A percentile compares a stretch with the other conserved stretches of the same genome.
Evolutionary conservation across 129 eudicot species (phyloP).

Genomic region (Solidago caesia): DNA sequence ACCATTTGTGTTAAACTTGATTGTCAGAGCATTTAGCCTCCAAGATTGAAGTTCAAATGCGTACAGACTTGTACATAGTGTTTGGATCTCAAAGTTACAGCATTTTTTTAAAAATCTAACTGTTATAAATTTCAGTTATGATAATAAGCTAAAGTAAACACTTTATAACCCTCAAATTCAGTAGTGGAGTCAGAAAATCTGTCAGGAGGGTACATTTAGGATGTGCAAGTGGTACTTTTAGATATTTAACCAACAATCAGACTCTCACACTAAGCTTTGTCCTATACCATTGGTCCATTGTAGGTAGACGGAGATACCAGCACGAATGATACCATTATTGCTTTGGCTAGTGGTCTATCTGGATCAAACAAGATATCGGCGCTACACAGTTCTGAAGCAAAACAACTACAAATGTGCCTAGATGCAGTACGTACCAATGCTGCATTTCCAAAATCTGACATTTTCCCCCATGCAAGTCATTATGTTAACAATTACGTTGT

Average conservation of each 20-base stretch:
- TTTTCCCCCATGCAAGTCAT: neutral
- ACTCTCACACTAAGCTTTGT: neutral
- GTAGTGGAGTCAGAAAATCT: no score
- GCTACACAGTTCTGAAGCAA: slow-evolving; percentile 58
- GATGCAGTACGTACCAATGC: slow-evolving; percentile 64
- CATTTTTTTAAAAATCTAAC: neutral
- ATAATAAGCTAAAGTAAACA: no score
- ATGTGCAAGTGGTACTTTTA: slow-evolving; percentile 5
- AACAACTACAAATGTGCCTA: slow-evolving; percentile 78
- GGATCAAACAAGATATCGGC: slow-evolving; percentile 68
- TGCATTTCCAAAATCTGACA: neutral
- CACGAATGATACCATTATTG: slow-evolving; percentile 91
- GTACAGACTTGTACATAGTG: neutral
- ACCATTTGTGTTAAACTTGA: neutral
- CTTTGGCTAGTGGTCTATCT: slow-evolving; percentile 95
- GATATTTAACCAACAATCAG: neutral
- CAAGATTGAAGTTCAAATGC: no score
- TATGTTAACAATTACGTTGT: neutral
- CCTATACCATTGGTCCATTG: neutral
- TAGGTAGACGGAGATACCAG: slow-evolving; percentile 99
- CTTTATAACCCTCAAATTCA: no score
- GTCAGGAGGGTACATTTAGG: neutral
- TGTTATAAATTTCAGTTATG: neutral
- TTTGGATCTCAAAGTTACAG: neutral
- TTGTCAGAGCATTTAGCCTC: neutral